Conservation (phyloP, 2,329 filamentous ascomycete species). For the Fusarium coicis region DNA sequence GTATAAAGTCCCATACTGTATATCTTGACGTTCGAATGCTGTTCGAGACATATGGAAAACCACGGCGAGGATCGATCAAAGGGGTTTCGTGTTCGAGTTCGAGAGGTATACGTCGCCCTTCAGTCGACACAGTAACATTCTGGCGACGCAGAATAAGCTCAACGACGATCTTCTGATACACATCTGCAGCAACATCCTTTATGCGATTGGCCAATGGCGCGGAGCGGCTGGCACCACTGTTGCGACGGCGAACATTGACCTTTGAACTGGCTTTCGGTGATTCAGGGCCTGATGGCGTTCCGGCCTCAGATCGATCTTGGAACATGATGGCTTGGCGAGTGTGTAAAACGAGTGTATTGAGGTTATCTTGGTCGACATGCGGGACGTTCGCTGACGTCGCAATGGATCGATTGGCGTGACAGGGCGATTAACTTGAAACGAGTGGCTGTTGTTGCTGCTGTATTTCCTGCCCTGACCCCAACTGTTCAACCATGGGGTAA, state of each 20-base stretch:
- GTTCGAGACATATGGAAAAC: conserved; percentile 63
- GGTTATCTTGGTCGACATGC: conserved; percentile 22
- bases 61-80: conserved; percentile 62
- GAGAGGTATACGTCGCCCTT: conserved; percentile 68
- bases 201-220: conserved; percentile 36
- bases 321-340: conserved; percentile 28
- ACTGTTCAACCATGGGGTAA: conserved; percentile 21
- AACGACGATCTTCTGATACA: conserved; percentile 55
- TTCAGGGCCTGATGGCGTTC: conserved; percentile 17
- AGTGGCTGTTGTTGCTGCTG: conserved; percentile 19
- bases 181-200: conserved; percentile 26
- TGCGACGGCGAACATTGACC: conserved; percentile 17
- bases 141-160: conserved; percentile 70
- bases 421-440: conserved; percentile 23
- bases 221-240: conserved; percentile 14
- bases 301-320: conserved; percentile 25
- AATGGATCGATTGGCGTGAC: neutral
- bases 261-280: conserved; percentile 16
- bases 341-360: conserved; percentile 36
- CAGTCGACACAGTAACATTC: conserved; percentile 75
- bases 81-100: conserved; percentile 51
- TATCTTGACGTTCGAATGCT: conserved; percentile 86
- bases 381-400: conserved; percentile 9
- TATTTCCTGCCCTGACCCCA: conserved; percentile 6
- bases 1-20: conserved; percentile 84